These are phyloP conservation scores for Striga asiatica DNA, from an alignment of 257 asterid genomes.

Conservation along the genomic window DNA sequence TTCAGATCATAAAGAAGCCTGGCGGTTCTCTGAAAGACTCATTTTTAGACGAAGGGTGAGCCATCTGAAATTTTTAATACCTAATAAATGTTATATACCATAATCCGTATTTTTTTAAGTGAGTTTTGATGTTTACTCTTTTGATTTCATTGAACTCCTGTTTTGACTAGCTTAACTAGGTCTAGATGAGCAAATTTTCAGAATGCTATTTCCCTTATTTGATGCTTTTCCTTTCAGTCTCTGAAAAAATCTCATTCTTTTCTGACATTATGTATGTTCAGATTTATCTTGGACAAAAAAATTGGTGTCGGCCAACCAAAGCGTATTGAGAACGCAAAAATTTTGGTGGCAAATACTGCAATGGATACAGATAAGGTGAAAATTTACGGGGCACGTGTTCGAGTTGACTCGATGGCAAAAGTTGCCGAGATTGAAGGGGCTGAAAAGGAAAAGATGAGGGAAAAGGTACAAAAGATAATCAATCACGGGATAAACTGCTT, in stretches of 20 bases:
- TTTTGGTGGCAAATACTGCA: conserved; percentile 93
- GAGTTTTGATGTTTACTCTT: not conserved
- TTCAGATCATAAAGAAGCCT: conserved; percentile 87
- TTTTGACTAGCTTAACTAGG: too few relatives aligned
- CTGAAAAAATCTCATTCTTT: too few relatives aligned
- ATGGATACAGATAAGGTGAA: conserved; percentile 99
- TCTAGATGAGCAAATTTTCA: too few relatives aligned
- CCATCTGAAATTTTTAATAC: not conserved
- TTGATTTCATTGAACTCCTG: too few relatives aligned
- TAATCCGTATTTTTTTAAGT: not conserved
- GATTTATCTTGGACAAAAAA: conserved; percentile 91
- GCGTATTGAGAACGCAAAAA: conserved; percentile 90
- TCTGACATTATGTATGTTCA: too few relatives aligned
- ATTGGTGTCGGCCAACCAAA: conserved; percentile 98
- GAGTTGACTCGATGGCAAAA: conserved; percentile 98
- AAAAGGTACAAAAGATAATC: conserved; percentile 78
- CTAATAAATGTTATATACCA: not conserved
- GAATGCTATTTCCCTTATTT: too few relatives aligned
- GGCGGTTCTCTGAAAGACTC: conserved; percentile 88
- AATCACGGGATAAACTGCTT: conserved; percentile 90
- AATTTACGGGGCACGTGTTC: conserved; percentile 96
- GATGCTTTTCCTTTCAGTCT: too few relatives aligned
- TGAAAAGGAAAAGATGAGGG: conserved; percentile 89
- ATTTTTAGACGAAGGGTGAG: conserved; percentile 84
- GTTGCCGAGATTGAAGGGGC: conserved; percentile 93